Evolutionary conservation across 2,329 filamentous ascomycete genomes (phyloP), one percentile per base, ranked within the genome.

Genomic region (Epichloe festucae): DNA sequence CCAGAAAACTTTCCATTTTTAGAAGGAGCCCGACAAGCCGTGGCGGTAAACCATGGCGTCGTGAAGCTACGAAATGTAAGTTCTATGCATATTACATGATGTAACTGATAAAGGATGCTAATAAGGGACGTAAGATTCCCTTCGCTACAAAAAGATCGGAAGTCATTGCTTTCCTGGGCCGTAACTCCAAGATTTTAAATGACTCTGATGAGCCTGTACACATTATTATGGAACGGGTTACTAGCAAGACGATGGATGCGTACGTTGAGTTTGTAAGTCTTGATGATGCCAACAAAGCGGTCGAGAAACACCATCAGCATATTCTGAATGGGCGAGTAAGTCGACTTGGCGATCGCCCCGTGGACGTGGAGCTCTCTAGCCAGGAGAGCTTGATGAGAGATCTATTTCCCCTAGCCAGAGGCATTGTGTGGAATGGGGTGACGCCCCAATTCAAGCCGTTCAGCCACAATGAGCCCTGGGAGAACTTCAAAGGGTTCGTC

Each of bases 151-250:
- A 68, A 23, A 72, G 75, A 3, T 62, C 73, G 14, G 78, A 82
- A 59, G 65, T 83, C 17, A 68, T 79, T 50, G 78, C 78, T 1
- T 78, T 82, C 57, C 67, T 82, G 17, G 79, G 79, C 3, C 74
- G 76, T 48, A 80, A 77, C 57, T 73, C 76, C 21, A 74, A 71
- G 52, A 71, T 82, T 36, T 62, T 80, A 46, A 74, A 72, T 34
- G 78, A 81, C 53, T 62, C 60, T 2, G 69, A 77, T 5, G 78
- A 81, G 58, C 74, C 77, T 0, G 69, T 83, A 7, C 79, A 82
- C 53, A 81, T 82, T 56, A 78, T 82, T 57, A 82, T 82, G 78
- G 79, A 82, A 51, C 73, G 78, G n/a, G 70, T 74, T 21, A 78
- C 77, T 3, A 74, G 74, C 60, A 82, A 82, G 71, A 82, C 79